Evolutionary conservation across 768 basidiomycete genomes (phyloP).

Genomic region (Suillus subalutaceus): DNA sequence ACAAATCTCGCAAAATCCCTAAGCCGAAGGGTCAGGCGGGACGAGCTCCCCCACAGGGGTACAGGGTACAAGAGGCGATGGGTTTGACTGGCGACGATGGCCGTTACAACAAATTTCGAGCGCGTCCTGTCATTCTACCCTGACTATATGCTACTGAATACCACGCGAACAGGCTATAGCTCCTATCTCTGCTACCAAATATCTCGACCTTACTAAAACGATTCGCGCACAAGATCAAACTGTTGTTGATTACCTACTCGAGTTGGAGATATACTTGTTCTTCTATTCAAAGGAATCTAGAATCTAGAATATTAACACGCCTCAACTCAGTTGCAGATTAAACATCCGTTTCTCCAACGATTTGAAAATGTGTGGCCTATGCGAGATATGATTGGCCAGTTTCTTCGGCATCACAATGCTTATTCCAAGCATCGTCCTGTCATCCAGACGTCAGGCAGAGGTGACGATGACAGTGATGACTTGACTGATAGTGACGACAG

Average conservation of each 20-base stretch:
- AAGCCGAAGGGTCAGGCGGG: neutral
- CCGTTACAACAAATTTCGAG: constrained; percentile 4
- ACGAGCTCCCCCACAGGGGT: neutral
- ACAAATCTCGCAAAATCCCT: neutral
- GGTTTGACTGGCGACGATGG: neutral
- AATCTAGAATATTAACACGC: neutral
- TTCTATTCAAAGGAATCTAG: neutral
- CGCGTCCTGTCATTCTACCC: neutral
- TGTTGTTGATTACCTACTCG: neutral
- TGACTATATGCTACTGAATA: neutral
- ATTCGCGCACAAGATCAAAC: neutral
- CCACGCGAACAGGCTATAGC: neutral
- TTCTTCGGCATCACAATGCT: neutral
- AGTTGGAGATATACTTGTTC: neutral
- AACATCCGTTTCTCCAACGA: neutral
- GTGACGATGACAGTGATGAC: neutral
- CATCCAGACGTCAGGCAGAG: neutral
- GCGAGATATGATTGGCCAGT: neutral
- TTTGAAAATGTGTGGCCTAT: neutral
- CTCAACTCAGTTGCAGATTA: neutral
- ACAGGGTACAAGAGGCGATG: neutral
- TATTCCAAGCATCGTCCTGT: neutral
- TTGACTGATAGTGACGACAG: neutral
- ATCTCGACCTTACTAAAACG: neutral
- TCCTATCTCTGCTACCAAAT: neutral